Evolutionary conservation across 768 basidiomycete genomes (phyloP), one percentile per base, ranked within the genome.

Genomic region (Dentipellis sp.): DNA sequence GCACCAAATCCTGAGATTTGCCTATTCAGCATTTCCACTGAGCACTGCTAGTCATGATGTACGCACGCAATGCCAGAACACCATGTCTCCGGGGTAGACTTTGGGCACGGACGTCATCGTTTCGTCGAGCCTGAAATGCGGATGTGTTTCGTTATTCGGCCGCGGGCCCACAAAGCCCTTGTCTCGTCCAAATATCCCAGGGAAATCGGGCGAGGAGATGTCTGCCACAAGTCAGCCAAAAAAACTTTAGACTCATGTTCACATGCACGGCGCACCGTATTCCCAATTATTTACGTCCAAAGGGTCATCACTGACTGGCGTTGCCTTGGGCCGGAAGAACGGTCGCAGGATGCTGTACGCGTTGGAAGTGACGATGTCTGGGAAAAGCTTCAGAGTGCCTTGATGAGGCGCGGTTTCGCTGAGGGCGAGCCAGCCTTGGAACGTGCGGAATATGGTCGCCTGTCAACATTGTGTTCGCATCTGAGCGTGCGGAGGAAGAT

Each of bases 1-100:
- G 65, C 12, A 64, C 58, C 23, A 62, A 48, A 42, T 66, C 65
- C 57, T 50, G 53, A 29, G 8, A 35, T 9, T 17, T 16, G 12
- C 42, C 10, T n/a, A 45, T 22, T 35, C 19, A 19, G 23, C 11
- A 29, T 23, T 17, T 5, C 12, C 5, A n/a, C 19, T 2, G 16
- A 46, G 16, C 4, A 19, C 36, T 46, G 16, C 11, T 17, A 12
- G 12, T 23, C n/a, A 42, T 38, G 19, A 14, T 29, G 29, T 19
- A 58, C 63, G 22, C 50, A 66, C 67, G 45, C 63, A 64, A 38
- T 69, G 67, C 70, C 70, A 71, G 58, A 65, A 66, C 3, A 65
- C 70, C 62, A 72, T 71, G 64, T 74, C 72, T 10, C 72, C 72
- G 9, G 71, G 70, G 46, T 64, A 51, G 12, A 74, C 71, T 16